Evolutionary conservation across 2,329 filamentous ascomycete genomes (phyloP), one percentile per base, ranked within the genome.

Genomic region (Claviceps capensis): DNA sequence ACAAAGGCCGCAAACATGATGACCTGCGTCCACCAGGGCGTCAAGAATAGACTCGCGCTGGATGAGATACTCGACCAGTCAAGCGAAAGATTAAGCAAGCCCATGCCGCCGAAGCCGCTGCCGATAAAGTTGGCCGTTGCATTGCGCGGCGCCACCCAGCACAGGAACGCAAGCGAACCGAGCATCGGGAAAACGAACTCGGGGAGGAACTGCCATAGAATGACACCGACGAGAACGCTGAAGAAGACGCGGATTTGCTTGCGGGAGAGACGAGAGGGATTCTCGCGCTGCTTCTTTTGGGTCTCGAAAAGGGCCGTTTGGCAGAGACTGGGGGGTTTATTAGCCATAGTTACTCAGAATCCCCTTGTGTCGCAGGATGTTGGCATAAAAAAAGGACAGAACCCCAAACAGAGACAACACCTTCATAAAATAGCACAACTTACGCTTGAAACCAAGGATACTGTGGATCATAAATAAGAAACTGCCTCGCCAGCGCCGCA

Each of bases 1-100:
- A 69, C 76, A 56, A 78, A 82, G 0, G 76, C 78, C 11, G 65
- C 51, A 54, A 80, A 81, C 23, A 77, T 64, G 30, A 80, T 67
- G 17, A 78, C 73, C 37, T 80, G 78, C 0, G 78, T 80, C 66
- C 76, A 81, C 69, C 75, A 82, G 0, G 75, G 79, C 3, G 74
- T 76, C 37, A 79, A 65, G 55, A 81, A 75, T 50, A 78, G 62
- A 48, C 70, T 78, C 11, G 67, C 70, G 44, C 69, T 69, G 26
- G 72, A 73, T n/a, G 73, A 72, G 49, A 82, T 73, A 55, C 77
- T 81, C 3, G 78, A 78, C 78, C 78, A 82, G 57, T 82, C 75
- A 17, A 82, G 64, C 1, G 73, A 75, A 1, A 82, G 64, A 53
- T 82, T 82, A 40, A 82, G 63, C 54, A 82, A 73, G 0, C 77